Evolutionary conservation across 2,329 filamentous ascomycete genomes (phyloP), one percentile per base, ranked within the genome.

Genomic region (Bipolaris sorokiniana): DNA sequence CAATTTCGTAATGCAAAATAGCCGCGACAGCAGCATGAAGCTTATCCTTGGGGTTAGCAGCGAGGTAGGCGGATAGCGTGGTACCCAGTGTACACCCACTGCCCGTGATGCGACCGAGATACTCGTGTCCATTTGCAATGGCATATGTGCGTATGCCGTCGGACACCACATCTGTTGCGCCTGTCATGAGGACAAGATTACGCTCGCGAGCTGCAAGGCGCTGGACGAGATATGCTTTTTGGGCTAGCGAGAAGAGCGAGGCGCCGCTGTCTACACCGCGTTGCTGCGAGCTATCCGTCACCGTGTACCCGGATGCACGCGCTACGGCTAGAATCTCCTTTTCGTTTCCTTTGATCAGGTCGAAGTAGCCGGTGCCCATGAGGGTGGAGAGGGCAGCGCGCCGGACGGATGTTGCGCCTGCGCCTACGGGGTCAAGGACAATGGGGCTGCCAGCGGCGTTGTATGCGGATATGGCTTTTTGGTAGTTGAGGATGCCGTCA

Each of bases 261-360:
- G 84, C 78, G 1, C 84, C 85, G 61, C 88, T 91, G 77, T 98
- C 94, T 10, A 98, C 94, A 47, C 94, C 94, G 41, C 89, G 87
- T 77, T 97, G 87, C 77, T 97, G 94, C 62, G 26, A 54, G 0
- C 42, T 44, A 9, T 62, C 51, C 81, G 75, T 41, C 1, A 72
- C 75, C 22, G 73, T 77, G 41, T 83, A 80, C 40, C 89, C 89
- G 37, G 65, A 68, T 1, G 72, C 67, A 3, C 62, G 54, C 9
- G 84, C 85, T 0, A 94, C 87, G 2, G 90, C 88, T 46, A 84
- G 82, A 59, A 98, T 92, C 76, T 98, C 95, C 51, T 89, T 87
- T 73, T 96, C 91, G 77, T 98, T 98, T 47, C 94, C 94, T 74
- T 98, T 98, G 77, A 98, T 93, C 40, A 97, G 82, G 74, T 91